Evolutionary conservation across 345 rosid genomes (phyloP).

Genomic region (Rhodomyrtus tomentosa): DNA sequence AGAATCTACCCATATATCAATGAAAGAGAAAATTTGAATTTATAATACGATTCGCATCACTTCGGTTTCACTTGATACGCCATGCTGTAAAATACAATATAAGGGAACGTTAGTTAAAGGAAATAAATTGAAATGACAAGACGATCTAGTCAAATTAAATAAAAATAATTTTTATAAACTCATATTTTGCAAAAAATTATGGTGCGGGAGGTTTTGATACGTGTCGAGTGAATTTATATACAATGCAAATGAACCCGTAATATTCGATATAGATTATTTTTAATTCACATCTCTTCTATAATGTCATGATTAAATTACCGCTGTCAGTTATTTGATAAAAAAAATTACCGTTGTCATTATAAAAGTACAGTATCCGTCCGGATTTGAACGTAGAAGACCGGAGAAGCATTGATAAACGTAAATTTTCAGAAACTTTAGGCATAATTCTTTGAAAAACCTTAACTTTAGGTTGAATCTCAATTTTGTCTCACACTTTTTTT

Average conservation of each 20-base stretch:
- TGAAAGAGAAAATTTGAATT: not conserved
- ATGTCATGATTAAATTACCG: not conserved
- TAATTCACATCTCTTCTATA: not conserved
- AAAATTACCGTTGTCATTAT: not conserved
- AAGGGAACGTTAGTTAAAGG: not conserved
- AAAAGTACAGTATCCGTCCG: not conserved
- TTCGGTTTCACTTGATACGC: not conserved
- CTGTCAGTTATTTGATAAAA: no score
- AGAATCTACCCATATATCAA: not conserved
- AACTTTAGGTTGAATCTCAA: not conserved
- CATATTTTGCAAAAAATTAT: not conserved
- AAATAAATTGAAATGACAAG: not conserved
- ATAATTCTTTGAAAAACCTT: not conserved
- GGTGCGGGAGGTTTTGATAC: not conserved
- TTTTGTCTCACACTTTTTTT: accelerated
- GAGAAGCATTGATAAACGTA: not conserved
- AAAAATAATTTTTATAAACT: not conserved
- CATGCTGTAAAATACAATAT: not conserved
- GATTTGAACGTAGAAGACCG: not conserved
- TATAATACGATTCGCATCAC: not conserved
- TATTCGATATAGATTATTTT: not conserved
- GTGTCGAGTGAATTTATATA: not conserved
- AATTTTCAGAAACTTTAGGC: not conserved
- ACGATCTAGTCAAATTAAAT: not conserved
- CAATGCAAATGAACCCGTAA: not conserved